Conservation (phyloP, 495 filamentous ascomycete species). For the Xylaria bambusicola region DNA sequence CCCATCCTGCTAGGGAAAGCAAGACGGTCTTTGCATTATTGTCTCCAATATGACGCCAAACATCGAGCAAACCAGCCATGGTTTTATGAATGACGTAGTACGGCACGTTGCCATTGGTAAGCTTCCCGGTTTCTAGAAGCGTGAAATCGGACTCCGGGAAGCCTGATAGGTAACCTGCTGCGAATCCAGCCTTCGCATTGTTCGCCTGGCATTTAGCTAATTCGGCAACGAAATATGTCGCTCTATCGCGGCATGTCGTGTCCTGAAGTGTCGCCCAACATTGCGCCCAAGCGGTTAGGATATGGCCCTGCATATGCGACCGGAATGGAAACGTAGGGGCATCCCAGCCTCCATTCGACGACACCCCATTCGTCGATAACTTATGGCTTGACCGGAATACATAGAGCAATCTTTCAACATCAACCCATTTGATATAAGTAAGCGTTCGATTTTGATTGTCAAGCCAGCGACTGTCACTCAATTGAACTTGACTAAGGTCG, state of each 20-base stretch:
- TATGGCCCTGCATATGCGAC: conserved; percentile 40
- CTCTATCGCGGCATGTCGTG: conserved; percentile 33
- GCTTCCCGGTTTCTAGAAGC: conserved; percentile 29
- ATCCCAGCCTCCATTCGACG: conserved; percentile 41
- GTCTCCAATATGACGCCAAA: conserved; percentile 37
- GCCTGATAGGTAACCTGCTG: conserved; percentile 36
- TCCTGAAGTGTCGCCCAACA: conserved; percentile 32
- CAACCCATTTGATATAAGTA: conserved; percentile 38
- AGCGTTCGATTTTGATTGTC: conserved; percentile 41
- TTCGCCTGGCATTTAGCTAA: conserved; percentile 42
- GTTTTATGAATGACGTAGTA: conserved; percentile 37
- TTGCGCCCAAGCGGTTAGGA: conserved; percentile 37
- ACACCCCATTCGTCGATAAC: conserved; percentile 34
- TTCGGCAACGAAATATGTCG: conserved; percentile 36
- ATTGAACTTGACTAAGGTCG: conserved; percentile 31
- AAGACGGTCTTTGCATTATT: conserved; percentile 31
- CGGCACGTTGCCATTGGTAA: conserved; percentile 32
- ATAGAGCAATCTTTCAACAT: conserved; percentile 40
- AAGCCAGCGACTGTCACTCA: conserved; percentile 34
- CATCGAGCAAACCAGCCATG: conserved; percentile 36
- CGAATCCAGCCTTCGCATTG: conserved; percentile 34
- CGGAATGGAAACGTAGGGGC: conserved; percentile 43
- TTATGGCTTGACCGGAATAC: conserved; percentile 40
- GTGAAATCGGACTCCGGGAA: conserved; percentile 43
- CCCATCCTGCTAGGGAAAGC: conserved; percentile 38